phyloP scores from a whole-genome alignment of 2,329 filamentous ascomycete genomes.

The Cercospora nicotianae region DNA sequence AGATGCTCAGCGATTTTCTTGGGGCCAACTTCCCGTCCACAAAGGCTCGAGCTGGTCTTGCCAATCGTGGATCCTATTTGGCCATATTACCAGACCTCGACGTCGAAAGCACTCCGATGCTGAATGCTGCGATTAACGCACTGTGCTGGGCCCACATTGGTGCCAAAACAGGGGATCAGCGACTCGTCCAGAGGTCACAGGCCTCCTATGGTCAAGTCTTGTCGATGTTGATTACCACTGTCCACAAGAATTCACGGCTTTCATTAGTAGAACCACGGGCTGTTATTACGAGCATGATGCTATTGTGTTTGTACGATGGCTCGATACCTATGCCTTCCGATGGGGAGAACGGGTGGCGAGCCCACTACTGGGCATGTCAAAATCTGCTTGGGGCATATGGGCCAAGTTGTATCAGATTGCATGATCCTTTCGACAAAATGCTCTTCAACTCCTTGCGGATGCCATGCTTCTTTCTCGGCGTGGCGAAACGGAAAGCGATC shows the following conservation, averaged over 20 bases:
- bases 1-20: slow-evolving; percentile 17
- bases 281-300: slow-evolving; percentile 20
- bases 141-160: slow-evolving; percentile 18
- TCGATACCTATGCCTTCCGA: slow-evolving; percentile 12
- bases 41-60: slow-evolving; percentile 14
- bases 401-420: slow-evolving; percentile 12
- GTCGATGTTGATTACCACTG: slow-evolving; percentile 6
- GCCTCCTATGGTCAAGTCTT: slow-evolving; percentile 15
- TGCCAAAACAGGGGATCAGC: slow-evolving; percentile 10
- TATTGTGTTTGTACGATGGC: slow-evolving; percentile 19
- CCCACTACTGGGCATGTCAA: slow-evolving; percentile 18
- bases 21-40: slow-evolving; percentile 15
- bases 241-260: not conserved
- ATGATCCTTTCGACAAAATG: slow-evolving; percentile 17
- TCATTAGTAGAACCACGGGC: slow-evolving; percentile 10
- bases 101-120: slow-evolving; percentile 9
- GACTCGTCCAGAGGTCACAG: slow-evolving; percentile 14
- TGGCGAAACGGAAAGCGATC: slow-evolving; percentile 16
- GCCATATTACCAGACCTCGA: slow-evolving; percentile 18
- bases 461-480: slow-evolving; percentile 18
- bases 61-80: slow-evolving; percentile 15
- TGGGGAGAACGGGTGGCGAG: slow-evolving; percentile 5
- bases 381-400: slow-evolving; percentile 15
- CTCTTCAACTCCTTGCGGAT: slow-evolving; percentile 17
- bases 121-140: slow-evolving; percentile 13